These are phyloP conservation scores for Monosporascus ibericus DNA, from an alignment of 2,329 filamentous ascomycete species.

Conservation along the genomic window DNA sequence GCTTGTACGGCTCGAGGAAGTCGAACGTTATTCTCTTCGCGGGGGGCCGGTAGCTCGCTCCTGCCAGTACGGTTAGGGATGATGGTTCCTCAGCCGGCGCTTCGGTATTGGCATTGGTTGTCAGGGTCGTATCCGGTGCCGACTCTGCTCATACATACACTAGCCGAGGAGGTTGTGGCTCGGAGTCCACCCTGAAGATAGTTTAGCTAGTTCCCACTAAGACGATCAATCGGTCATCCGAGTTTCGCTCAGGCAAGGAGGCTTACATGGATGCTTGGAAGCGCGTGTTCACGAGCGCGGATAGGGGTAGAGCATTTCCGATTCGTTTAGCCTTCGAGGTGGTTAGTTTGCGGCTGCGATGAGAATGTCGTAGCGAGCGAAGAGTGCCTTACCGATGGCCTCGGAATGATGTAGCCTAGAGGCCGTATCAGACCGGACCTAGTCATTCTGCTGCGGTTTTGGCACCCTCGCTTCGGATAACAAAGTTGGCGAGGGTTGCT, in stretches of 20 bases:
- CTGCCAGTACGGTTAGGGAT: constrained; percentile 12
- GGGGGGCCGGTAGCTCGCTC: constrained; percentile 20
- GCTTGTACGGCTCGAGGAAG: constrained; percentile 78
- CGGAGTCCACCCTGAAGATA: not conserved
- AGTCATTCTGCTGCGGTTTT: constrained; percentile 21
- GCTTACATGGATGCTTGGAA: constrained; percentile 22
- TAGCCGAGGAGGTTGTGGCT: constrained; percentile 8
- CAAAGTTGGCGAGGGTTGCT: constrained; percentile 1
- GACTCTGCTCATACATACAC: constrained; percentile 12
- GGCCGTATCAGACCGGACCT: constrained; percentile 23
- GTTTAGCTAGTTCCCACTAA: constrained; percentile 6
- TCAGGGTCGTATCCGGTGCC: not conserved
- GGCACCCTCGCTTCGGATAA: constrained; percentile 5
- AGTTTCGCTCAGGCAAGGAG: not conserved
- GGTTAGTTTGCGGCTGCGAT: constrained; percentile 8
- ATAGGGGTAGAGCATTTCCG: constrained; percentile 19
- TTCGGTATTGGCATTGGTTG: not conserved
- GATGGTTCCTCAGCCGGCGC: not conserved
- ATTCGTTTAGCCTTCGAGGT: constrained; percentile 16
- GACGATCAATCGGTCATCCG: not conserved
- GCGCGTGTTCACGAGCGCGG: constrained; percentile 14
- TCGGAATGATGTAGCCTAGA: constrained; percentile 20
- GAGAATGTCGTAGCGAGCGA: no score
- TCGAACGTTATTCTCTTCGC: constrained; percentile 34
- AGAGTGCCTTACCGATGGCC: constrained; percentile 21